phyloP scores from a whole-genome alignment of 306 rosid genomes.

The Urtica urens region DNA sequence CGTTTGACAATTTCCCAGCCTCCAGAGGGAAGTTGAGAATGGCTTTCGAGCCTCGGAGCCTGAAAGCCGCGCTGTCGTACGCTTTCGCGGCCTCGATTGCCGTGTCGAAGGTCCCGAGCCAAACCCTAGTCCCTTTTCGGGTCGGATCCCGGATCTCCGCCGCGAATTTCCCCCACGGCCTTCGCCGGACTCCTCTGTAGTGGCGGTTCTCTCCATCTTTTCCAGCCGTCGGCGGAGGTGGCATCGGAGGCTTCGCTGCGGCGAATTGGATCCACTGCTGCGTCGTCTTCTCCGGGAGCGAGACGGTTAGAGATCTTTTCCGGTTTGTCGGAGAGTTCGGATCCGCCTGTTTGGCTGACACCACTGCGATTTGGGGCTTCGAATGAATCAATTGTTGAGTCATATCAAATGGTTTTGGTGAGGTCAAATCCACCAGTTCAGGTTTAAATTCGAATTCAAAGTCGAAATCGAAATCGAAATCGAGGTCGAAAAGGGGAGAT shows the following conservation, averaged over 20 bases:
- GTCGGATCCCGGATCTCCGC: constrained; percentile 88
- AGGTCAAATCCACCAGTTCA: neutral
- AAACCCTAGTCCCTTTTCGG: constrained; percentile 58
- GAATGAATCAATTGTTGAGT: neutral
- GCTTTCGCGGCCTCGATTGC: constrained; percentile 84
- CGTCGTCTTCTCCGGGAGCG: constrained; percentile 46
- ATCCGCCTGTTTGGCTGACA: neutral
- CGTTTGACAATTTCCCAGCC: constrained; percentile 9
- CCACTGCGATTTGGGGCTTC: neutral
- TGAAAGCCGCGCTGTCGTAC: constrained; percentile 71
- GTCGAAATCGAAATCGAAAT: constrained; percentile 19
- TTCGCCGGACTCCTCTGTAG: constrained; percentile 62
- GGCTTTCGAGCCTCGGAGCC: constrained; percentile 71
- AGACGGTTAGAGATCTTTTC: constrained; percentile 45
- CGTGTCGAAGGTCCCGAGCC: constrained; percentile 80
- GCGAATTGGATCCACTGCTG: constrained; percentile 55
- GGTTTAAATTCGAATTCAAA: constrained; percentile 10
- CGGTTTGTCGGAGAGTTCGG: constrained; percentile 12
- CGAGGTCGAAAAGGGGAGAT: constrained; percentile 23
- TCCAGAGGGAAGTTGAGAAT: constrained; percentile 75
- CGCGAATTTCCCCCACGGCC: constrained; percentile 92
- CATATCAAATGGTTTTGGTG: constrained; percentile 10
- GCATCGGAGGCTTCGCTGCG: neutral
- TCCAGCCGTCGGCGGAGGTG: neutral
- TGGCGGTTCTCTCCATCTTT: constrained; percentile 18